phyloP scores from a whole-genome alignment of 768 basidiomycete species.

The Strobilomyces confusus region DNA sequence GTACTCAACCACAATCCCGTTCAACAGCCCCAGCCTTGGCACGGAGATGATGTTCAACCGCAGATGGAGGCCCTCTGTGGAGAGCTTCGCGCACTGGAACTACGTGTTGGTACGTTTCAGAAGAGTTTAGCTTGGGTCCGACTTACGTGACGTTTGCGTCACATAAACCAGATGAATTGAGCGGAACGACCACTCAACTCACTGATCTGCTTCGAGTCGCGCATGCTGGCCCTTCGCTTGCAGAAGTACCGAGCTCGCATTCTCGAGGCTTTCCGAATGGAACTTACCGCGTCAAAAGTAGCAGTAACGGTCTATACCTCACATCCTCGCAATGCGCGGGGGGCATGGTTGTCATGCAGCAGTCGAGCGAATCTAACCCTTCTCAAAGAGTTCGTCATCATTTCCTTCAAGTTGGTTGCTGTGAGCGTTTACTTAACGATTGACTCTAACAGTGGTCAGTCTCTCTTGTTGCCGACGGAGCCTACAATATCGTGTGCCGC shows the following conservation, averaged over 20 bases:
- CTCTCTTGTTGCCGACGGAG: not conserved
- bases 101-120: not conserved
- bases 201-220: not conserved
- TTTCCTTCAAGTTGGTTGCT: not conserved
- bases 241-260: not conserved
- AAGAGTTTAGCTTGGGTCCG: not conserved
- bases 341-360: not conserved
- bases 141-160: not conserved
- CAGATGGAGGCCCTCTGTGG: not conserved
- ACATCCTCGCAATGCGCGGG: not conserved
- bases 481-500: not conserved
- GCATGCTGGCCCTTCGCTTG: not conserved
- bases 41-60: not conserved
- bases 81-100: not conserved
- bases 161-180: not conserved
- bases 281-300: conserved; percentile 2
- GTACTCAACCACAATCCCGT: not conserved
- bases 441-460: not conserved
- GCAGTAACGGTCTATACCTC: not conserved
- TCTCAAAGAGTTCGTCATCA: not conserved
- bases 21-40: not conserved
- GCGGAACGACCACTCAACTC: not conserved
- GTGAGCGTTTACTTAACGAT: not conserved
- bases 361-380: not conserved
- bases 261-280: not conserved